phyloP scores from a whole-genome alignment of 352 stramenopile species.

The Pythium dissimile region DNA sequence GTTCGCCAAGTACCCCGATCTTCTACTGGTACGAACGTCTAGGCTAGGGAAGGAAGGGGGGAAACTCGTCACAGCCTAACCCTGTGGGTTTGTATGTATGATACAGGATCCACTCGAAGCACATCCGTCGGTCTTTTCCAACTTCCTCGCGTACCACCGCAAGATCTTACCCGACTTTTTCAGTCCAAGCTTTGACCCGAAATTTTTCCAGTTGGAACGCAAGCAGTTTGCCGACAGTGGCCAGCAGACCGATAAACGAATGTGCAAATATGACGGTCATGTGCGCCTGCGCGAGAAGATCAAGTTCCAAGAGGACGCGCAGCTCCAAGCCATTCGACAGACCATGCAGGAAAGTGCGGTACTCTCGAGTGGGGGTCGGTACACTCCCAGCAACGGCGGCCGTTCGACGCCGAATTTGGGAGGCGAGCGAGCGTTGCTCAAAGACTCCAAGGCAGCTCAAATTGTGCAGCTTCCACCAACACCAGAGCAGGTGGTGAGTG shows the following conservation, averaged over 20 bases:
- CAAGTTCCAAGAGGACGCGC: slow-evolving; percentile 34
- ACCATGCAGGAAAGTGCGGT: slow-evolving; percentile 15
- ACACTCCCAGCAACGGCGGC: slow-evolving; percentile 9
- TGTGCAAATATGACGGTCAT: slow-evolving; percentile 32
- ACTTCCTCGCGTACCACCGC: slow-evolving; percentile 58
- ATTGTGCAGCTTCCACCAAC: slow-evolving; percentile 13
- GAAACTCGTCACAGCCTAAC: too few relatives aligned
- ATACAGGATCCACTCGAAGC: slow-evolving; percentile 57
- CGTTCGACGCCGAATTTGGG: background rate
- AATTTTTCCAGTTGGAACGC: slow-evolving; percentile 46
- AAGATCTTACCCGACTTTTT: slow-evolving; percentile 56
- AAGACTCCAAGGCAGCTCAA: background rate
- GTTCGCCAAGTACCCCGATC: slow-evolving; percentile 62
- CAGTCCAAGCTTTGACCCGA: slow-evolving; percentile 46
- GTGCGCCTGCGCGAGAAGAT: slow-evolving; percentile 36
- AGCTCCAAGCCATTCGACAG: slow-evolving; percentile 19
- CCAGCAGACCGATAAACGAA: slow-evolving; percentile 43
- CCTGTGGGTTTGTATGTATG: background rate
- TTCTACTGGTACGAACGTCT: slow-evolving; percentile 51
- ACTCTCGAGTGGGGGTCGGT: background rate
- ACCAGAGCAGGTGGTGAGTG: slow-evolving; percentile 34
- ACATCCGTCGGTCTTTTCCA: slow-evolving; percentile 68
- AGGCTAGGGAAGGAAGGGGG: too few relatives aligned
- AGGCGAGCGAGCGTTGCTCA: background rate
- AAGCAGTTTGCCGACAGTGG: slow-evolving; percentile 33